Evolutionary conservation across 2,329 filamentous ascomycete species (phyloP).

Genomic region (Sporothrix pallida): DNA sequence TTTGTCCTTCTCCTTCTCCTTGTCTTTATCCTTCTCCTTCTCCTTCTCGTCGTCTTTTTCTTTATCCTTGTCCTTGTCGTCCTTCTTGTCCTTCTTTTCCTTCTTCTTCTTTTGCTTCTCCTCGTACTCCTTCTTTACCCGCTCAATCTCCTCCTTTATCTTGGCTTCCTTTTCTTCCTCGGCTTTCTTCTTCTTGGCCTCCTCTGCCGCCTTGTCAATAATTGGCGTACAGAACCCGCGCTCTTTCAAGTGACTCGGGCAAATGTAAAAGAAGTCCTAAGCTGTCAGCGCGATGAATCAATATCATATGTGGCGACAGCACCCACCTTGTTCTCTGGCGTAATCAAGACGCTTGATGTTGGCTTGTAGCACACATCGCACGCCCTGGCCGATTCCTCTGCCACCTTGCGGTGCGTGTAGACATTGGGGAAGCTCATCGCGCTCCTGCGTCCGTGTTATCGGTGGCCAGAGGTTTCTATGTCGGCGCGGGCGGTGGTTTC

Average conservation of each 20-base stretch:
- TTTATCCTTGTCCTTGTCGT: constrained; percentile 56
- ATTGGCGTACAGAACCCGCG: constrained; percentile 78
- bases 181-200: constrained; percentile 69
- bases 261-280: constrained; percentile 90
- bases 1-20: constrained; percentile 41
- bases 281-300: background rate
- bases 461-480: background rate
- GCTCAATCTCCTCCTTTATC: constrained; percentile 67
- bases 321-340: constrained; percentile 81
- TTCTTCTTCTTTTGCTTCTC: constrained; percentile 72
- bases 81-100: constrained; percentile 67
- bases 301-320: background rate
- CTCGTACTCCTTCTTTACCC: constrained; percentile 77
- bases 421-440: constrained; percentile 71
- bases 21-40: constrained; percentile 48
- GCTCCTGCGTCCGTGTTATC: background rate
- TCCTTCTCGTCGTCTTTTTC: constrained; percentile 52
- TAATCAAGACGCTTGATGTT: constrained; percentile 84
- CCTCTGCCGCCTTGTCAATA: constrained; percentile 69
- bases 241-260: constrained; percentile 81
- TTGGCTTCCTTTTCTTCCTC: constrained; percentile 69
- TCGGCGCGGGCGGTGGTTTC: background rate
- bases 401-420: constrained; percentile 85
- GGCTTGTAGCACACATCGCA: constrained; percentile 94
- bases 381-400: constrained; percentile 78